These are phyloP conservation scores for Fusarium sp. DNA, from an alignment of 2,329 filamentous ascomycete genomes.

Conservation along the genomic window DNA sequence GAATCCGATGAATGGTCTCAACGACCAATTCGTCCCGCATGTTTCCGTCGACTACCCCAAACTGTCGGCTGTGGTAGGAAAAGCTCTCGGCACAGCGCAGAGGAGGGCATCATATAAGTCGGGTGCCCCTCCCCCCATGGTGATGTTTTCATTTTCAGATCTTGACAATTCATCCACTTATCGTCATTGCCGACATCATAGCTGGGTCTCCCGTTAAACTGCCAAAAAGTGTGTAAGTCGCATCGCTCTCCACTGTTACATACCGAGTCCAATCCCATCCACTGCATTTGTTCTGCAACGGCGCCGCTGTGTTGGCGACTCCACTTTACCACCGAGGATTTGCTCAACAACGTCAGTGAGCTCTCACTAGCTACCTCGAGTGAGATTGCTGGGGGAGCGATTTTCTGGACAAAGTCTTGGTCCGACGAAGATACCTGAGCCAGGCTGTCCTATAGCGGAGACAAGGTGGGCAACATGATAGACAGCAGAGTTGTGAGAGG, in stretches of 20 bases:
- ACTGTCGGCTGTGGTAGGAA: constrained; percentile 48
- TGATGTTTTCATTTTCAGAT: constrained; percentile 20
- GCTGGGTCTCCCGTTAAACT: constrained; percentile 32
- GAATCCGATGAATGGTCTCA: constrained; percentile 37
- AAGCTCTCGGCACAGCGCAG: constrained; percentile 47
- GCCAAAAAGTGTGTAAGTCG: constrained; percentile 41
- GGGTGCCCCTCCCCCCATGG: constrained; percentile 31
- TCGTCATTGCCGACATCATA: constrained; percentile 41
- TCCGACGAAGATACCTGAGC: constrained; percentile 29
- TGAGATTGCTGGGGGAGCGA: constrained; percentile 39
- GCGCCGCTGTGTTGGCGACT: constrained; percentile 25
- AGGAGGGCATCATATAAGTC: constrained; percentile 43
- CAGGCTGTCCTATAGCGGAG: constrained; percentile 36
- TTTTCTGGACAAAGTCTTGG: constrained; percentile 36
- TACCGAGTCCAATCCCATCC: constrained; percentile 38
- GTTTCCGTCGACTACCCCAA: constrained; percentile 46
- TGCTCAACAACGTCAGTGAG: constrained; percentile 40
- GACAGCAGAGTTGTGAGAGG: constrained; percentile 33
- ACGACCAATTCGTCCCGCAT: constrained; percentile 46
- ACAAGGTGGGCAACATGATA: constrained; percentile 29
- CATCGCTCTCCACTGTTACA: constrained; percentile 38
- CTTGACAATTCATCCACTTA: constrained; percentile 25
- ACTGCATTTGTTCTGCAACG: constrained; percentile 33
- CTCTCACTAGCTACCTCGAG: constrained; percentile 43
- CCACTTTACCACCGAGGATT: constrained; percentile 46